These are phyloP conservation scores for Suaeda aralocaspica DNA, from an alignment of 148 eudicot species.

Conservation along the genomic window DNA sequence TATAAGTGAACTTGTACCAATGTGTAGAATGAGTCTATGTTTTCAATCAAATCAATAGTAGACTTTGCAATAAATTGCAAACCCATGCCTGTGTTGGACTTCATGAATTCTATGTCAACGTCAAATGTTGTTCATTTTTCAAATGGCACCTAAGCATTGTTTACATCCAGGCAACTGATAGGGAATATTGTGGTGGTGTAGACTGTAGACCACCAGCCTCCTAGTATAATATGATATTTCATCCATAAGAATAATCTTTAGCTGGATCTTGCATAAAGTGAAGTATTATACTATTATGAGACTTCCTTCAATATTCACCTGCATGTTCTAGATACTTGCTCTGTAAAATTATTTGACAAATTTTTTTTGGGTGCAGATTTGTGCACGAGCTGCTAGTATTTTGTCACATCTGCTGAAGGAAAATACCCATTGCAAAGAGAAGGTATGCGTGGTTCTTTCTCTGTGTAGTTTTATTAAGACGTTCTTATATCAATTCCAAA, in stretches of 20 bases:
- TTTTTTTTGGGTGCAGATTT: constrained; percentile 45
- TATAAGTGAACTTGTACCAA: background rate
- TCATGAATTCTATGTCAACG: background rate
- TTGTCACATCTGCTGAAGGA: constrained; percentile 72
- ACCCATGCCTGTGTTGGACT: background rate
- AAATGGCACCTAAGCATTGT: background rate
- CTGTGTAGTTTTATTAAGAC: background rate
- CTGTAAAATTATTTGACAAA: constrained; percentile 9
- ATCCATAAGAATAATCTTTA: background rate
- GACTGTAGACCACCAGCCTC: background rate
- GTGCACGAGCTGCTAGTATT: constrained; percentile 85
- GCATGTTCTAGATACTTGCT: background rate
- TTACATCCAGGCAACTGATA: background rate
- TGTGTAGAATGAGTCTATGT: background rate
- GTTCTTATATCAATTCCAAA: too few relatives aligned
- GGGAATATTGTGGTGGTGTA: background rate
- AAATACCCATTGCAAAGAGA: constrained; percentile 81
- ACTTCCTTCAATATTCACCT: background rate
- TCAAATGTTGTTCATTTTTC: background rate
- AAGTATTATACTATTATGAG: background rate
- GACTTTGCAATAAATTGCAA: background rate
- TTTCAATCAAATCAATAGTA: background rate
- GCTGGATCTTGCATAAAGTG: too few relatives aligned
- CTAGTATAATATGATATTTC: background rate
- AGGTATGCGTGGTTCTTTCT: constrained; percentile 38